Percentiles rank a stretch among this genome's conserved stretches.
phyloP scores from a whole-genome alignment of 371 early-diverging fungal genomes.

The Coemansia sp. region DNA sequence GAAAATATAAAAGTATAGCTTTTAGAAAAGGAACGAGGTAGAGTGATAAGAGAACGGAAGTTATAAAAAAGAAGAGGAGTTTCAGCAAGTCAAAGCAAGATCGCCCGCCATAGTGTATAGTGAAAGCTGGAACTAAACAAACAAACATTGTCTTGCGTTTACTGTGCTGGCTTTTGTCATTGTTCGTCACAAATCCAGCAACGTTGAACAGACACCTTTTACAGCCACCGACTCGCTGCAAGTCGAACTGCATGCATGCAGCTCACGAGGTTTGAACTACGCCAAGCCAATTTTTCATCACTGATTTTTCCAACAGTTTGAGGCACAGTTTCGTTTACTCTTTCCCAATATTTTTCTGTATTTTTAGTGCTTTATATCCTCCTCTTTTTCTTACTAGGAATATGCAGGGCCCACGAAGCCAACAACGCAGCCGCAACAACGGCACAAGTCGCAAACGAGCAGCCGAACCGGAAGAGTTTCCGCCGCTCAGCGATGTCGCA shows the following conservation, averaged over 20 bases:
- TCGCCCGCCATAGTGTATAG: too few relatives aligned
- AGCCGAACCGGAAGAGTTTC: conserved; percentile 13
- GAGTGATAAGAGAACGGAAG: neutral
- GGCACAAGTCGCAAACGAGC: neutral
- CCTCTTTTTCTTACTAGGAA: too few relatives aligned
- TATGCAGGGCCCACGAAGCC: conserved; percentile 11
- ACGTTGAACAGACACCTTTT: neutral
- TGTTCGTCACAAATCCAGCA: neutral
- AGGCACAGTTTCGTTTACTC: neutral
- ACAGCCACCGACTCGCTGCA: neutral
- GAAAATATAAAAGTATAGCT: neutral
- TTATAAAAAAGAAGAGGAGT: neutral
- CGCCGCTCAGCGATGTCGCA: conserved; percentile 10
- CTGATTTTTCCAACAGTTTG: neutral
- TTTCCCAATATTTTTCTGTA: neutral
- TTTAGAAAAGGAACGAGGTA: neutral
- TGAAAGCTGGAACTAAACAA: too few relatives aligned
- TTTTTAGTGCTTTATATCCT: neutral
- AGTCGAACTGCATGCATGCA: neutral
- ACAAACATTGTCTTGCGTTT: neutral
- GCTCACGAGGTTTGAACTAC: neutral
- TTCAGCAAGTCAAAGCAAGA: too few relatives aligned
- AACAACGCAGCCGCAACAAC: neutral
- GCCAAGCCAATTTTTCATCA: neutral
- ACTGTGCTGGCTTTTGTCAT: neutral